Evolutionary conservation across 352 stramenopile genomes (phyloP).

Genomic region (Phytophthora lateralis): DNA sequence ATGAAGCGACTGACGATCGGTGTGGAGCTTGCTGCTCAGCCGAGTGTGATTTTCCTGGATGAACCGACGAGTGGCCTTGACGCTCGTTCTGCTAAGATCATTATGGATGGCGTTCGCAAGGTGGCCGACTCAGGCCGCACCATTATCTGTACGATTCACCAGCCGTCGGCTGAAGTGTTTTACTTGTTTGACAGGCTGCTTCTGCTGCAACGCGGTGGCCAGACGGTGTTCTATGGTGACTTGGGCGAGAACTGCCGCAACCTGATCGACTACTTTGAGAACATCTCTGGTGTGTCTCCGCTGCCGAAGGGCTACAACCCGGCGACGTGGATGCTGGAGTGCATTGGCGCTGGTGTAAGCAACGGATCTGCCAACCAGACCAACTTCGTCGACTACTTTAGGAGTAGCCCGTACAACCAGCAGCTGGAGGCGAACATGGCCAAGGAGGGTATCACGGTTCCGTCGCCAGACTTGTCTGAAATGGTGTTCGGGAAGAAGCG

Average conservation of each 20-base stretch:
- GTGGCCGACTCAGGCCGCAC: too few relatives aligned
- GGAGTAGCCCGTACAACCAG: conserved; percentile 7
- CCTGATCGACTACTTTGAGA: conserved; percentile 42
- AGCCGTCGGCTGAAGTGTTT: conserved; percentile 91
- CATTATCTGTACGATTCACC: too few relatives aligned
- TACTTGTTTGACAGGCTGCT: conserved; percentile 29
- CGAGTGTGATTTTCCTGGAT: too few relatives aligned
- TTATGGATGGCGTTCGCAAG: too few relatives aligned
- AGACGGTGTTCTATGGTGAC: conserved; percentile 40
- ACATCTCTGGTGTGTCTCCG: conserved; percentile 5
- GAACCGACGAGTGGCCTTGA: too few relatives aligned
- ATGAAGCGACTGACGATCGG: too few relatives aligned
- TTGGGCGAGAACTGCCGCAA: conserved; percentile 28
- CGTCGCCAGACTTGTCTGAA: conserved; percentile 21
- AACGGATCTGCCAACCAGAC: conserved; percentile 6
- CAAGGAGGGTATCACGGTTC: conserved; percentile 22
- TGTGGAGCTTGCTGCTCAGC: too few relatives aligned
- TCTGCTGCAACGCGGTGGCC: not conserved
- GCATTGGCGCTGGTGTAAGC: conserved; percentile 46
- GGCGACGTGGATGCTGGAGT: conserved; percentile 26
- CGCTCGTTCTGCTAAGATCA: too few relatives aligned
- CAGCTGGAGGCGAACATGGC: conserved; percentile 7
- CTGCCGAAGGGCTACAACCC: conserved; percentile 43
- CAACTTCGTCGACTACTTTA: conserved; percentile 25
- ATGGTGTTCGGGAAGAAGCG: conserved; percentile 36